Conservation (phyloP, 169 alveolate genomes). For the Plasmodium sp. region DNA sequence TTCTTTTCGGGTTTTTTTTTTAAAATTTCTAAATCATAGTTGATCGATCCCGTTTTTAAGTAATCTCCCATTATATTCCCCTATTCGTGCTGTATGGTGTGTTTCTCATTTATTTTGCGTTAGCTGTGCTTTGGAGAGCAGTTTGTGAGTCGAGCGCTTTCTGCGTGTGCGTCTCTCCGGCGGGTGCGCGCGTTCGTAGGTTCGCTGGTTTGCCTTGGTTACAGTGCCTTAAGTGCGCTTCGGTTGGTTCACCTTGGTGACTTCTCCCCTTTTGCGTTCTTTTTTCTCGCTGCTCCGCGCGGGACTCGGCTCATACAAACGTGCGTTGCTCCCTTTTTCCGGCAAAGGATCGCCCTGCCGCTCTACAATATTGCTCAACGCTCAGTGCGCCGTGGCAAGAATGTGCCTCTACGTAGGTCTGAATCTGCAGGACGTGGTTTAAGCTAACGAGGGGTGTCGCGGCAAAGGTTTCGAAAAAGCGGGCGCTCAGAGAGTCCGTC, state of each 20-base stretch:
- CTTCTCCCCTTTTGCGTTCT: neutral
- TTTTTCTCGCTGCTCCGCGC: neutral
- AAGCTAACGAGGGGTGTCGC: neutral
- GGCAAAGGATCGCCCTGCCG: neutral
- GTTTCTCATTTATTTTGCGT: slow-evolving; percentile 29
- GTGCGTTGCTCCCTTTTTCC: neutral
- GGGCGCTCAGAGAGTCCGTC: neutral
- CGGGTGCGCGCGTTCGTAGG: neutral
- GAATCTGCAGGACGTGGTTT: neutral
- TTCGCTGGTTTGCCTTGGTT: neutral
- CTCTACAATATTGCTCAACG: neutral
- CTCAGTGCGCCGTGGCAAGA: neutral
- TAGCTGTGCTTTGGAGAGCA: neutral
- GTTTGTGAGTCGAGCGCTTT: neutral
- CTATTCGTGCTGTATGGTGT: neutral
- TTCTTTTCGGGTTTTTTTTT: slow-evolving; percentile 74
- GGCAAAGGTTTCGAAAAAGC: neutral
- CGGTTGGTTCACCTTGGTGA: neutral
- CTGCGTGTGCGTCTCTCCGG: neutral
- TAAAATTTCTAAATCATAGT: slow-evolving; percentile 81
- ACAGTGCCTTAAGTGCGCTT: neutral
- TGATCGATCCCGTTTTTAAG: slow-evolving; percentile 78
- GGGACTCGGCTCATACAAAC: neutral
- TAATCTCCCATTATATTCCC: slow-evolving; percentile 81
- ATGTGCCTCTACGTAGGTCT: neutral